These are phyloP conservation scores for Pleodorina starrii DNA, from an alignment of 139 green algal genomes.

Conservation along the genomic window DNA sequence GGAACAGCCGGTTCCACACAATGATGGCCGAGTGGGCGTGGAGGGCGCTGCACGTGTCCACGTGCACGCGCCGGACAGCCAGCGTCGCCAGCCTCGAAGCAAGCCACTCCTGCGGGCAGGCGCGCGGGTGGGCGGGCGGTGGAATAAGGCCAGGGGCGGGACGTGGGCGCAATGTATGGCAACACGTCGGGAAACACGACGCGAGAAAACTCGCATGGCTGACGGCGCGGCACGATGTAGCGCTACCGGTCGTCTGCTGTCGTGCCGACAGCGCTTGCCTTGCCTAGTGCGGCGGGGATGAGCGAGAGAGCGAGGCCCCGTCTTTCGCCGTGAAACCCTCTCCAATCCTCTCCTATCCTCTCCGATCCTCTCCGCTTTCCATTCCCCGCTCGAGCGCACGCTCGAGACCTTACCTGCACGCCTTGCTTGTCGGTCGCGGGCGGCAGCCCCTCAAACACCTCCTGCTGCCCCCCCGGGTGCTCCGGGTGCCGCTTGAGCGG, in stretches of 20 bases:
- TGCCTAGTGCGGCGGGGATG: neutral
- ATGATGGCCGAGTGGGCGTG: slow-evolving; percentile 15
- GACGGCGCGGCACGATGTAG: neutral
- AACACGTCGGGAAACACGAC: neutral
- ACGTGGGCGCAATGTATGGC: neutral
- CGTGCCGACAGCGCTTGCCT: neutral
- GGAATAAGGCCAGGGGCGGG: neutral
- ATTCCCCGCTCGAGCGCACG: neutral
- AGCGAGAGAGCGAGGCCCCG: neutral
- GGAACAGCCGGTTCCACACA: neutral
- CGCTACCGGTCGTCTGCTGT: neutral
- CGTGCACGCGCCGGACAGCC: neutral
- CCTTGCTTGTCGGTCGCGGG: neutral
- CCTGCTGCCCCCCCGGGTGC: neutral
- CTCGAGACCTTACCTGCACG: neutral
- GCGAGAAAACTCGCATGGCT: neutral
- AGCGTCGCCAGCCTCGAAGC: neutral
- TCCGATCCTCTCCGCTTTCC: too few species aligned
- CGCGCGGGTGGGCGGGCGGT: neutral
- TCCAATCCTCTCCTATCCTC: too few species aligned
- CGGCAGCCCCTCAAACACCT: neutral
- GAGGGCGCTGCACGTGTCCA: neutral
- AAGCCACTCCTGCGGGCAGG: neutral
- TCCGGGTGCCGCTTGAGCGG: neutral
- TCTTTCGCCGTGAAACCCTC: neutral